A percentile compares a stretch with the other conserved stretches of the same genome.
These are phyloP conservation scores for Forsythia viridissima DNA, from an alignment of 257 asterid genomes.

Conservation along the genomic window DNA sequence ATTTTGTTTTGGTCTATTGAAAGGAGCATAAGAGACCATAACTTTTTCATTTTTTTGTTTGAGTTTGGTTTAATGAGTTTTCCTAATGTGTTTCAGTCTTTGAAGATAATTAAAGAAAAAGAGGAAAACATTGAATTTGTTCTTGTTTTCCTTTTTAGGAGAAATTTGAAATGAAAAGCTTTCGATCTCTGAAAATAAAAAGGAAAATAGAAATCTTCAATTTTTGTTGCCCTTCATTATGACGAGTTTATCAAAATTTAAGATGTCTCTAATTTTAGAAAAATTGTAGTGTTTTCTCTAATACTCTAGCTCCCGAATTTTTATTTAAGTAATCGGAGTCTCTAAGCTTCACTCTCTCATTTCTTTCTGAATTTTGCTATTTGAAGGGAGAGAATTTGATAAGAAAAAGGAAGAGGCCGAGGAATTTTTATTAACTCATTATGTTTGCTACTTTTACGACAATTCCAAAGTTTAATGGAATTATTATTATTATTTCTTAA, in stretches of 20 bases:
- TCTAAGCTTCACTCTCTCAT: not conserved
- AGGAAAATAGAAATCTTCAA: not conserved
- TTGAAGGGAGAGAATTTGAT: not conserved
- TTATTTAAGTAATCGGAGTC: not conserved
- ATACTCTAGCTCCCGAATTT: not conserved
- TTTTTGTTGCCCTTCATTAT: not conserved
- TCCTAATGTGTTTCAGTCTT: not conserved
- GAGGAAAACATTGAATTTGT: not conserved
- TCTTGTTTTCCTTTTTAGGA: not conserved
- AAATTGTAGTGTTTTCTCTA: not conserved
- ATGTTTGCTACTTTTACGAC: slow-evolving; percentile 10
- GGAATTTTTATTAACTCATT: slow-evolving; percentile 1
- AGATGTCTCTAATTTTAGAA: not conserved
- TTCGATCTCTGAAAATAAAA: not conserved
- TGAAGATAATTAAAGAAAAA: not conserved
- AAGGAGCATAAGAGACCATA: not conserved
- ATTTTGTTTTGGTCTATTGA: not conserved
- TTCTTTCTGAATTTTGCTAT: slow-evolving; percentile 14
- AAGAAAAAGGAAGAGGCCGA: not conserved
- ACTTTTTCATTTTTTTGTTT: not conserved
- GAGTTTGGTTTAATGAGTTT: not conserved
- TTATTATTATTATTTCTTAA: slow-evolving; percentile 8
- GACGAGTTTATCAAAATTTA: not conserved
- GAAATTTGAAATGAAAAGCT: not conserved
- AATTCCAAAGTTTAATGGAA: slow-evolving; percentile 3